Evolutionary conservation across 768 basidiomycete genomes (phyloP).

Genomic region (Pulveroboletus sp.): DNA sequence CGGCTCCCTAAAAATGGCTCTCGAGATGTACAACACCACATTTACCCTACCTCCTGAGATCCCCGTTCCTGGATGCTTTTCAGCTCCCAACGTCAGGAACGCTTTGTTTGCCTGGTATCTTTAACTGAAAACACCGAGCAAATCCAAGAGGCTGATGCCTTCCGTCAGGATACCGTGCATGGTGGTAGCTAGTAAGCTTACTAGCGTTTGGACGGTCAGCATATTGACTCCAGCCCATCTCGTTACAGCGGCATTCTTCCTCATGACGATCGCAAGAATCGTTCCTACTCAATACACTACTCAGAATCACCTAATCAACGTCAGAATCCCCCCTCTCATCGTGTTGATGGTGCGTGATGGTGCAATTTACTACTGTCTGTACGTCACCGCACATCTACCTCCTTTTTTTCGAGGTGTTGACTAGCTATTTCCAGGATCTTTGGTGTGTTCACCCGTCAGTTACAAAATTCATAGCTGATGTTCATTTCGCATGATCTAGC

Average conservation of each 20-base stretch:
- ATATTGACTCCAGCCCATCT: neutral
- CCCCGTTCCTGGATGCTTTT: neutral
- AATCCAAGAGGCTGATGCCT: neutral
- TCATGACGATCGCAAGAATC: constrained; percentile 1
- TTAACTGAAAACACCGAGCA: too few relatives aligned
- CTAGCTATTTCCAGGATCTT: neutral
- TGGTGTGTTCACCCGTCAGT: neutral
- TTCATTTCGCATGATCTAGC: neutral
- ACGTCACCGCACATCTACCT: neutral
- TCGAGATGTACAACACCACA: neutral
- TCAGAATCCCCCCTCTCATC: neutral
- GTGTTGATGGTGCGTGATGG: constrained; percentile 5
- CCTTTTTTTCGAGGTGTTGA: neutral
- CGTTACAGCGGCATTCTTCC: constrained; percentile 1
- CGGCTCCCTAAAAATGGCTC: neutral
- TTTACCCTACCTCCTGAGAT: neutral
- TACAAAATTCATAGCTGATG: neutral
- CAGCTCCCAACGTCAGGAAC: neutral
- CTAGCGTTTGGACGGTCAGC: neutral
- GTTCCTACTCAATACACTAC: neutral
- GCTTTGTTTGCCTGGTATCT: neutral
- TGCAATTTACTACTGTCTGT: constrained; percentile 1
- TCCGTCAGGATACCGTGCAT: constrained; percentile 3
- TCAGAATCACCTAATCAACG: neutral
- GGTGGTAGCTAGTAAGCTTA: constrained; percentile 3